Evolutionary conservation across 2,329 filamentous ascomycete genomes (phyloP).

Genomic region (Penicillium crustosum): DNA sequence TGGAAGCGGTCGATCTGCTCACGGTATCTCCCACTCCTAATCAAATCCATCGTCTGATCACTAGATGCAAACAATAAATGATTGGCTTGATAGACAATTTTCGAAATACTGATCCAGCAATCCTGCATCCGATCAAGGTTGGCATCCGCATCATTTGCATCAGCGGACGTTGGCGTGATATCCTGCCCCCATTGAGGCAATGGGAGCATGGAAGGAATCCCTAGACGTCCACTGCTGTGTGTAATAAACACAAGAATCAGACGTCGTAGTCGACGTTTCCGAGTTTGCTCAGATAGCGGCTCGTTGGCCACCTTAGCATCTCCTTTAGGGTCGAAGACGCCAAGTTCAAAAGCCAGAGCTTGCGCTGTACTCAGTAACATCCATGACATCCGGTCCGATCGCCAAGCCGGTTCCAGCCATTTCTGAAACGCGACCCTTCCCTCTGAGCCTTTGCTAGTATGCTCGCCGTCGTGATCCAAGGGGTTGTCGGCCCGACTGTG

Average conservation of each 20-base stretch:
- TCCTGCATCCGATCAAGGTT: constrained; percentile 64
- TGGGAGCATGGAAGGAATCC: constrained; percentile 91
- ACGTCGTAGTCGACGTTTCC: constrained; percentile 79
- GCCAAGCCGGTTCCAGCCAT: constrained; percentile 95
- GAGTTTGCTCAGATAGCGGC: constrained; percentile 62
- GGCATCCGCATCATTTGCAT: constrained; percentile 33
- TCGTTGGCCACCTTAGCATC: constrained; percentile 62
- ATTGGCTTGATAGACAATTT: constrained; percentile 88
- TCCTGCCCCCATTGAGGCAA: constrained; percentile 45
- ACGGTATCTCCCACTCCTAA: constrained; percentile 81
- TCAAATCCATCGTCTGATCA: constrained; percentile 83
- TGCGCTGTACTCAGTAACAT: constrained; percentile 92
- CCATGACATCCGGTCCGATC: constrained; percentile 95
- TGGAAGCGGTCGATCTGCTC: constrained; percentile 77
- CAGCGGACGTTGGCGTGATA: constrained; percentile 34
- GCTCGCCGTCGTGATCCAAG: constrained; percentile 42
- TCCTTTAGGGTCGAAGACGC: constrained; percentile 89
- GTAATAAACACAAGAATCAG: constrained; percentile 88
- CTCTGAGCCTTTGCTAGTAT: constrained; percentile 57
- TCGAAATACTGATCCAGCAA: constrained; percentile 92
- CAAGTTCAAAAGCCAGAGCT: constrained; percentile 87
- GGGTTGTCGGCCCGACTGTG: constrained; percentile 55
- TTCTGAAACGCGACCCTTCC: constrained; percentile 81
- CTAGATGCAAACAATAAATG: constrained; percentile 83
- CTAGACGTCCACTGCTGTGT: constrained; percentile 87